These are phyloP conservation scores for Pleurotus sapidus DNA, from an alignment of 768 basidiomycete species.

Conservation along the genomic window DNA sequence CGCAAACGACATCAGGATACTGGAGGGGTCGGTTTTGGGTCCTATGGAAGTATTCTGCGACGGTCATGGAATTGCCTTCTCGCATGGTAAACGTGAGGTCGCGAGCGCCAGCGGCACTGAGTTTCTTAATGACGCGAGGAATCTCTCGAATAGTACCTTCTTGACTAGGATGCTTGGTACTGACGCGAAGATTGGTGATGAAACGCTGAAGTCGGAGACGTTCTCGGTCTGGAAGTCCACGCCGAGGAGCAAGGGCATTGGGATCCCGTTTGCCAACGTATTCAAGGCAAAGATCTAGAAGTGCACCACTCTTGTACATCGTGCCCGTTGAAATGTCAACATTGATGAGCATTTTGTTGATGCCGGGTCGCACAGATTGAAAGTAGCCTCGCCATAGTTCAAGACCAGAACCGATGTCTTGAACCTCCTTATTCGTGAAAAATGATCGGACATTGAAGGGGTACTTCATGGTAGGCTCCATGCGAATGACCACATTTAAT, in stretches of 20 bases:
- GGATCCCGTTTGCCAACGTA: slow-evolving; percentile 35
- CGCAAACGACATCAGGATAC: slow-evolving; percentile 64
- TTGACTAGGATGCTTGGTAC: slow-evolving; percentile 35
- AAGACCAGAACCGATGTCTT: slow-evolving; percentile 47
- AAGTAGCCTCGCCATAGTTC: slow-evolving; percentile 74
- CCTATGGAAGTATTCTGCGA: slow-evolving; percentile 57
- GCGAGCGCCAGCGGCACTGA: slow-evolving; percentile 52
- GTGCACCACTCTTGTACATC: slow-evolving; percentile 63
- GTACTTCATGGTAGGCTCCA: slow-evolving; percentile 63
- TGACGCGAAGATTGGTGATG: slow-evolving; percentile 48
- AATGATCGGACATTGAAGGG: slow-evolving; percentile 75
- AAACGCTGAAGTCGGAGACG: slow-evolving; percentile 55
- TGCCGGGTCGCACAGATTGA: slow-evolving; percentile 65
- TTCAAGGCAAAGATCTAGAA: slow-evolving; percentile 52
- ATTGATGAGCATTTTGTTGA: slow-evolving; percentile 58
- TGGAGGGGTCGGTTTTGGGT: slow-evolving; percentile 51
- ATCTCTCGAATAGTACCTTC: slow-evolving; percentile 27
- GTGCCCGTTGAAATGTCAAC: slow-evolving; percentile 71
- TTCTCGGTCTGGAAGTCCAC: slow-evolving; percentile 52
- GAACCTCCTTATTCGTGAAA: slow-evolving; percentile 58
- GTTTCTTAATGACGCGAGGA: slow-evolving; percentile 60
- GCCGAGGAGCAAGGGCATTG: slow-evolving; percentile 35
- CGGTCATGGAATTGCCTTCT: slow-evolving; percentile 53
- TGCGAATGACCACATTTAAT: slow-evolving; percentile 68
- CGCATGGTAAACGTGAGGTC: slow-evolving; percentile 53